Evolutionary conservation across 1,284 basidiomycete genomes (phyloP).

Genomic region (Leccinum huronense): DNA sequence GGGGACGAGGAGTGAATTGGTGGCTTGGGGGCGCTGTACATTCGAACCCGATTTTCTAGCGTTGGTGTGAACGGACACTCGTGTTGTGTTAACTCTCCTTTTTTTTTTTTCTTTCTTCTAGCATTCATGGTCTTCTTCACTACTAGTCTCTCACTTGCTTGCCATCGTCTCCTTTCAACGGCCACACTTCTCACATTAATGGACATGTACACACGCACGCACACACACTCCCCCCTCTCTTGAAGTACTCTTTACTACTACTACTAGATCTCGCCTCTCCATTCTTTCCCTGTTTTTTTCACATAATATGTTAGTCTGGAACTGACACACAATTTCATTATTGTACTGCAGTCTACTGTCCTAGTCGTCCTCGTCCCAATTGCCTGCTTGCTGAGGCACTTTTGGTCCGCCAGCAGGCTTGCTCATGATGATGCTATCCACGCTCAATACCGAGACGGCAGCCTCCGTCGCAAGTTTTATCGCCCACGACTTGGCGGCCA

Average conservation of each 20-base stretch:
- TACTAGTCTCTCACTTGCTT: not conserved
- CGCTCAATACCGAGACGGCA: conserved; percentile 89
- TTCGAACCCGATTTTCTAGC: not conserved
- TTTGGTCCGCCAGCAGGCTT: conserved; percentile 88
- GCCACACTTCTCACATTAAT: conserved; percentile 30
- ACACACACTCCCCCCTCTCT: conserved; percentile 5
- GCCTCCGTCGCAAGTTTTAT: conserved; percentile 90
- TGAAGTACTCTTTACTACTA: not conserved
- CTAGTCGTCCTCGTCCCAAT: conserved; percentile 76
- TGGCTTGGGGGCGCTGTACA: not conserved
- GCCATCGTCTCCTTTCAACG: conserved; percentile 8
- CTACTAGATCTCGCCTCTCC: not conserved
- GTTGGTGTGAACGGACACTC: conserved; percentile 16
- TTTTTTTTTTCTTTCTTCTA: conserved; percentile 5
- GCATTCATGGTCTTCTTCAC: not conserved
- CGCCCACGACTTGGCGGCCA: conserved; percentile 89
- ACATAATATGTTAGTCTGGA: conserved; percentile 18
- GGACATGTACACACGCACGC: conserved; percentile 28
- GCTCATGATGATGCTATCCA: conserved; percentile 98
- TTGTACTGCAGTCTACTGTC: conserved; percentile 29
- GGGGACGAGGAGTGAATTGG: conserved; percentile 25
- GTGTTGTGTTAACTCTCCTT: conserved; percentile 24
- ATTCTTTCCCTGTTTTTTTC: conserved; percentile 1
- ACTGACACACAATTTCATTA: conserved; percentile 30
- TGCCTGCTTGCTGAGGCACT: conserved; percentile 77